phyloP scores from a whole-genome alignment of 306 rosid species.

The Cucurbita moschata region DNA sequence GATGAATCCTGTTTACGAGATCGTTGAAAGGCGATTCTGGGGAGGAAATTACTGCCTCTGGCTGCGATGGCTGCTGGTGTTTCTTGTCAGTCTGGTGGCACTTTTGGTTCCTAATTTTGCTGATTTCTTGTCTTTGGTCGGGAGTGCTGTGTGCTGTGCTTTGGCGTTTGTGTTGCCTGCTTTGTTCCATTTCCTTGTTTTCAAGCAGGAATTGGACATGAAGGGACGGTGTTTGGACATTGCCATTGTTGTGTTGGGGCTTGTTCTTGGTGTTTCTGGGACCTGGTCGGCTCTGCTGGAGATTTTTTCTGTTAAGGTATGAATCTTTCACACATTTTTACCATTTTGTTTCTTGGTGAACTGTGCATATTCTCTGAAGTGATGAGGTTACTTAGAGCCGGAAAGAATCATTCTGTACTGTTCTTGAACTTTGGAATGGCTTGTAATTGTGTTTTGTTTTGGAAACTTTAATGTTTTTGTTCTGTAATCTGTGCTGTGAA shows the following conservation, averaged over 20 bases:
- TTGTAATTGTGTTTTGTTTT: neutral
- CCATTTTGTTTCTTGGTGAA: neutral
- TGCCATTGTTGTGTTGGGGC: slow-evolving; percentile 18
- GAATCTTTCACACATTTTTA: neutral
- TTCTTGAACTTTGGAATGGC: neutral
- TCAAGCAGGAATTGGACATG: slow-evolving; percentile 29
- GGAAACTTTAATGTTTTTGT: neutral
- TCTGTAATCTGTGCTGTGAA: neutral
- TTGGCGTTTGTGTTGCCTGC: slow-evolving; percentile 42
- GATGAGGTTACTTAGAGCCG: neutral
- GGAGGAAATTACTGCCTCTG: slow-evolving; percentile 27
- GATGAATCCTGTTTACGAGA: slow-evolving; percentile 54
- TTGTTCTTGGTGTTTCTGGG: slow-evolving; percentile 32
- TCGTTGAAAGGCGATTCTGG: slow-evolving; percentile 35
- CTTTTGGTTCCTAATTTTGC: slow-evolving; percentile 34
- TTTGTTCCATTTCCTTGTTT: slow-evolving; percentile 29
- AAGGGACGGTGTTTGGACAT: slow-evolving; percentile 19
- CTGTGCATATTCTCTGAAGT: neutral
- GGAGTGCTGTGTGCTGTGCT: slow-evolving; percentile 36
- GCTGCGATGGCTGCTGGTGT: slow-evolving; percentile 35
- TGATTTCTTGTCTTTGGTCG: slow-evolving; percentile 44
- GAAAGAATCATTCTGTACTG: too few species aligned
- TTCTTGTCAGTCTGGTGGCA: slow-evolving; percentile 34
- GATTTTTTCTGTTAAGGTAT: slow-evolving; percentile 17
- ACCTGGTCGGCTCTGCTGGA: slow-evolving; percentile 32